phyloP scores from a whole-genome alignment of 2,329 filamentous ascomycete genomes.

The Colletotrichum lini region DNA sequence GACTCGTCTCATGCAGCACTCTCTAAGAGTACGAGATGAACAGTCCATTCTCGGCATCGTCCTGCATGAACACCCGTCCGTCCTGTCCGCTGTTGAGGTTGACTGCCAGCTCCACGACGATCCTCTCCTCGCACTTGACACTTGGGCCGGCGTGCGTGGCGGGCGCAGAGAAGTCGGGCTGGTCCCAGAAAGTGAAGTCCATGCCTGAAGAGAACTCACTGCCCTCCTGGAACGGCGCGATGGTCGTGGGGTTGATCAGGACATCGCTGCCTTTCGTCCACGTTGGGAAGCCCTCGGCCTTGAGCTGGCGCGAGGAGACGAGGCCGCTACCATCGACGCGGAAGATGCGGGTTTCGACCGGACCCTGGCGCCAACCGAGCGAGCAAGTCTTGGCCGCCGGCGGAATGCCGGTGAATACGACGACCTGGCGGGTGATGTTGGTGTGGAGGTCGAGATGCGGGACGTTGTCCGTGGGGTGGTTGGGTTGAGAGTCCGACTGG shows the following conservation, averaged over 20 bases:
- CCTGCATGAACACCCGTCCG: conserved; percentile 26
- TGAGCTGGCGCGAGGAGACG: conserved; percentile 32
- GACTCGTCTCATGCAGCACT: too few relatives aligned
- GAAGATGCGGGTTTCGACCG: conserved; percentile 54
- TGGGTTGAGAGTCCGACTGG: conserved; percentile 22
- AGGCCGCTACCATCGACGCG: conserved; percentile 51
- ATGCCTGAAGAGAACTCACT: conserved; percentile 10
- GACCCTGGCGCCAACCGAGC: conserved; percentile 53
- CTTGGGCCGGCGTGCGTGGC: conserved; percentile 21
- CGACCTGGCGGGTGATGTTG: conserved; percentile 48
- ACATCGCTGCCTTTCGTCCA: conserved; percentile 21
- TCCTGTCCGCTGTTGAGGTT: conserved; percentile 25
- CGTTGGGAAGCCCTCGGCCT: conserved; percentile 25
- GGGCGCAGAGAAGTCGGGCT: conserved; percentile 10
- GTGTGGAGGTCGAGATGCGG: conserved; percentile 46
- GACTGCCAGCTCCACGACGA: conserved; percentile 31
- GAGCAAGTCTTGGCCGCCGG: conserved; percentile 47
- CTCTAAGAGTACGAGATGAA: conserved; percentile 23
- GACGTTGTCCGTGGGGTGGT: conserved; percentile 34
- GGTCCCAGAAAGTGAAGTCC: conserved; percentile 33
- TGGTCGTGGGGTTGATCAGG: conserved; percentile 30
- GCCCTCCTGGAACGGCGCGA: conserved; percentile 9
- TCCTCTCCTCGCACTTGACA: conserved; percentile 25
- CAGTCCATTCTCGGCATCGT: conserved; percentile 32
- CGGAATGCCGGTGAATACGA: conserved; percentile 52